Evolutionary conservation across 176 grass and related monocot species (phyloP).

Genomic region (Ensete ventricosum): DNA sequence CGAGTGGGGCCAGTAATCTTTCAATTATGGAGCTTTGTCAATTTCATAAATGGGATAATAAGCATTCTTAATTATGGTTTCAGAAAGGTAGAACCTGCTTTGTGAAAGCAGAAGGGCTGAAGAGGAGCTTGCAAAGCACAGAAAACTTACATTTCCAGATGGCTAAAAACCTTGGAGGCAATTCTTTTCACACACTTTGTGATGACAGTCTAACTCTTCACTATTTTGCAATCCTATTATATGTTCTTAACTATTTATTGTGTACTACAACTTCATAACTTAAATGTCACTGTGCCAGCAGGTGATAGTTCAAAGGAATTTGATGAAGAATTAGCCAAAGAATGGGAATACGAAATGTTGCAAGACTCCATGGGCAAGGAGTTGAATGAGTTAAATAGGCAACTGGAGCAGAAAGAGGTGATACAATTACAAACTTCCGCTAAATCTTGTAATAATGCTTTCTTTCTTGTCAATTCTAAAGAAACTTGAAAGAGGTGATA

Average conservation of each 20-base stretch:
- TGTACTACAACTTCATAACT: neutral
- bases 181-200: conserved; percentile 18
- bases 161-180: conserved; percentile 56
- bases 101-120: conserved; percentile 74
- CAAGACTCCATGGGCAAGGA: conserved; percentile 94
- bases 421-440: neutral
- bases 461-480: neutral
- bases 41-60: conserved; percentile 10
- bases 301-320: conserved; percentile 69
- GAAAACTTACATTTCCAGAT: conserved; percentile 71
- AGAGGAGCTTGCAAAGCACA: conserved; percentile 82
- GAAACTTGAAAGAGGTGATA: conserved; percentile 55
- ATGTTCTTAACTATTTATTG: too few species aligned
- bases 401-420: conserved; percentile 94
- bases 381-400: conserved; percentile 90
- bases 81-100: conserved; percentile 66
- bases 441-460: neutral
- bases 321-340: conserved; percentile 87
- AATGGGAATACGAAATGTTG: conserved; percentile 90
- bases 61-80: conserved; percentile 23
- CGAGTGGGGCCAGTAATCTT: neutral
- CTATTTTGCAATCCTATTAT: neutral
- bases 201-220: neutral
- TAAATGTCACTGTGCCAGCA: conserved; percentile 9
- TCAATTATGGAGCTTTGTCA: neutral